Percentiles rank a stretch among this genome's conserved stretches.
These are phyloP conservation scores for Panicum miliaceum DNA, from an alignment of 176 grass and related monocot species.

Conservation along the genomic window DNA sequence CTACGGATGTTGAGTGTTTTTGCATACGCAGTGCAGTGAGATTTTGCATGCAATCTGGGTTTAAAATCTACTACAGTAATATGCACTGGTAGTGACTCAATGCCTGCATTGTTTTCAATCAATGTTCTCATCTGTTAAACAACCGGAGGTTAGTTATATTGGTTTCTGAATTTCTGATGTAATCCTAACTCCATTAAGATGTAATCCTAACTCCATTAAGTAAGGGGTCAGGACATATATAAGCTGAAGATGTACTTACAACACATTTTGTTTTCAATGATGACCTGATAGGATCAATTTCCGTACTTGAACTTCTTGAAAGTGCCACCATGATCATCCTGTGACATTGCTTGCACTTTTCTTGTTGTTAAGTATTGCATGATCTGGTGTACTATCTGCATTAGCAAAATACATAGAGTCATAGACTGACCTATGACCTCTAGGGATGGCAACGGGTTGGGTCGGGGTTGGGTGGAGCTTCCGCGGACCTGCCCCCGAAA, in stretches of 20 bases:
- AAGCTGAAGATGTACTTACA: constrained; percentile 18
- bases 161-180: not conserved
- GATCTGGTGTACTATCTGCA: not conserved
- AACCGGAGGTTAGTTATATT: not conserved
- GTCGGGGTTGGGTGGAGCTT: too few species aligned
- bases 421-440: not conserved
- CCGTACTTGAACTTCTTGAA: not conserved
- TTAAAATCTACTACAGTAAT: not conserved
- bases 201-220: not conserved
- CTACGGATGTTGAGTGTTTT: not conserved
- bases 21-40: not conserved
- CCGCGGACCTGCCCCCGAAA: too few species aligned
- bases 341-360: not conserved
- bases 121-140: not conserved
- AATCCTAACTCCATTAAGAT: not conserved
- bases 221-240: not conserved
- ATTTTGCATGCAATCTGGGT: not conserved
- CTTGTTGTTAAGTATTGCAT: not conserved
- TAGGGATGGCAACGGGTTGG: too few species aligned
- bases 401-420: not conserved
- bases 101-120: not conserved
- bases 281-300: not conserved
- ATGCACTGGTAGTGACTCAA: not conserved
- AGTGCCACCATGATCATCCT: not conserved
- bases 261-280: not conserved